Evolutionary conservation across 306 rosid species (phyloP), one percentile per base, ranked within the genome.

Genomic region (Ammopiptanthus mongolicus): DNA sequence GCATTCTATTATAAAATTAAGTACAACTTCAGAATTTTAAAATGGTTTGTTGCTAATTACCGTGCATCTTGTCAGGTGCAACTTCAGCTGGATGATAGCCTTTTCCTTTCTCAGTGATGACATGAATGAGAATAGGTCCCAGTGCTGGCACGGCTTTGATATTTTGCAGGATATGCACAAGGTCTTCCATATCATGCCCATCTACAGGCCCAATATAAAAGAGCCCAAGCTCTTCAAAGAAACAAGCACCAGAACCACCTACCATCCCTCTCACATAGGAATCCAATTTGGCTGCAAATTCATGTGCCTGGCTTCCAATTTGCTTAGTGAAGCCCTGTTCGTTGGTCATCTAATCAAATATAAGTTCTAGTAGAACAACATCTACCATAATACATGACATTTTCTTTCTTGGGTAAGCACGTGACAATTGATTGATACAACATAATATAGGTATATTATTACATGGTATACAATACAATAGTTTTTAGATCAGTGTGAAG

Each of bases 11-110:
- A 11, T 39, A 19, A 13, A 42, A 31, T 53, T 6, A 18, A 8
- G 55, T 39, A 17, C 31, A 55, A 15, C 5, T 19, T 59, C 5
- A 15, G 15, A 17, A n/a, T 15, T 48, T 4, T 15, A 11, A 17
- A 34, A 17, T 18, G 52, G 52, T 4, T 7, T 14, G 25, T 31
- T 19, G 53, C 13, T 6, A 6, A 9, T 17, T 70, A 87, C 95
- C 92, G 5, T 90, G 96, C 92, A 87, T 87, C 70, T 90, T 90
- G 74, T 90, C 96, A 19, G 87, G 6, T 14, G 96, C 90, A n/a
- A 23, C 42, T 75, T 86, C 90, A 9, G 96, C 96, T 3, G 88
- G 90, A 22, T 52, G 81, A 71, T 90, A 90, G 19, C 96, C 89
- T 68, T 86, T 87, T 53, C 96, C 96, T 82, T 90, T 90, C 80